phyloP scores from a whole-genome alignment of 2,329 filamentous ascomycete genomes.

The Alternaria triticimaculans region DNA sequence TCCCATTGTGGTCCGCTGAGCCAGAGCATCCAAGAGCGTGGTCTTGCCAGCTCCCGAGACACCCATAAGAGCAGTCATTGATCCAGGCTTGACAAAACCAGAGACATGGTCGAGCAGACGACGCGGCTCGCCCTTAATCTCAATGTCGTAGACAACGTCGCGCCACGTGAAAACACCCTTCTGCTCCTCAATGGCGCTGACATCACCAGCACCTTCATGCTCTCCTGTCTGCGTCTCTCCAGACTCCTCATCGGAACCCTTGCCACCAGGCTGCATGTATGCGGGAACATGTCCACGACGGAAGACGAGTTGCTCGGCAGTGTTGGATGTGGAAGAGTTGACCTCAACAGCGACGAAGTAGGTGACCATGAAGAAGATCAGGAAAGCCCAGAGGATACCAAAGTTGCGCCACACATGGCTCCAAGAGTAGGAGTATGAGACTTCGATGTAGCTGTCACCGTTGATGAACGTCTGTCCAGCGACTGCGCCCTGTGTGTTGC shows the following conservation, averaged over 20 bases:
- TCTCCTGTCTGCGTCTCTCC: conserved; percentile 34
- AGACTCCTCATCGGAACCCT: conserved; percentile 46
- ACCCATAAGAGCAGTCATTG: conserved; percentile 51
- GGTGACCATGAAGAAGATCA: conserved; percentile 67
- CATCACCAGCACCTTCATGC: conserved; percentile 45
- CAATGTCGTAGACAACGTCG: conserved; percentile 44
- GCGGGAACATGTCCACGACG: conserved; percentile 52
- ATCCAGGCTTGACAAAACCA: conserved; percentile 64
- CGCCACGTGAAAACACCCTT: conserved; percentile 52
- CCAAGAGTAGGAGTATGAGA: conserved; percentile 48
- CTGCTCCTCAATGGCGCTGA: conserved; percentile 49
- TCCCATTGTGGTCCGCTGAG: conserved; percentile 45
- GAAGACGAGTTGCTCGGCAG: conserved; percentile 74
- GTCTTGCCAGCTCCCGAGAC: conserved; percentile 50
- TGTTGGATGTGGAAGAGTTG: conserved; percentile 68
- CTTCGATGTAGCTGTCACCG: conserved; percentile 48
- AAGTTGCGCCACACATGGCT: conserved; percentile 66
- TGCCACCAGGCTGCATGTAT: conserved; percentile 45
- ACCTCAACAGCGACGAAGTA: conserved; percentile 71
- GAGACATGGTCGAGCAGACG: conserved; percentile 62
- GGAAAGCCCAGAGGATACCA: conserved; percentile 66
- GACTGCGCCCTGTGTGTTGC: conserved; percentile 48
- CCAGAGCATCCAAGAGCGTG: conserved; percentile 46
- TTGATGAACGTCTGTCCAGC: conserved; percentile 48
- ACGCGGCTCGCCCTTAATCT: conserved; percentile 54